Conservation (phyloP, 371 early-diverging fungal genomes). For the Parasitella parasitica region DNA sequence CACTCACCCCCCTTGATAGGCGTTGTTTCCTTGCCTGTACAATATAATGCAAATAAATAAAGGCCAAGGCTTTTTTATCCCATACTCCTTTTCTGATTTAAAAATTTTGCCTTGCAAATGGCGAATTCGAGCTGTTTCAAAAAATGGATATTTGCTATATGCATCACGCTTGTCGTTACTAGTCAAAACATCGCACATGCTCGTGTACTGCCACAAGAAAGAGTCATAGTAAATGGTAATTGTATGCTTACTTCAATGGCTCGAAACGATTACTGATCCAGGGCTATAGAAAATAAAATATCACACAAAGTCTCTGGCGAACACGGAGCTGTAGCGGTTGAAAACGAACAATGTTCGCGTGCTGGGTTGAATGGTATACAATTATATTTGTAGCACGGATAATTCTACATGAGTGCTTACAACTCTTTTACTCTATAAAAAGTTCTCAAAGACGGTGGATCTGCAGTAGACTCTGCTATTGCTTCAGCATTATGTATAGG, state of each 20-base stretch:
- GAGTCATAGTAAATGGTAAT: not conserved
- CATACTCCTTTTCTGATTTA: too few relatives aligned
- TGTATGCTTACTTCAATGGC: not conserved
- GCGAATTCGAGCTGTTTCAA: too few relatives aligned
- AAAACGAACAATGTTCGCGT: slow-evolving; percentile 77
- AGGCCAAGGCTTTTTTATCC: too few relatives aligned
- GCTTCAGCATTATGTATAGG: slow-evolving; percentile 93
- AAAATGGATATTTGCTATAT: not conserved
- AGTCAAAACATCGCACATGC: not conserved
- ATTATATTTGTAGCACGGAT: too few relatives aligned
- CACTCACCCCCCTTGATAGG: too few relatives aligned
- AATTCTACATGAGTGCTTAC: too few relatives aligned
- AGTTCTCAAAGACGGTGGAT: slow-evolving; percentile 89
- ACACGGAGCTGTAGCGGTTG: slow-evolving; percentile 83
- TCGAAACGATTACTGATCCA: not conserved
- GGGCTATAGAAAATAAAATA: not conserved
- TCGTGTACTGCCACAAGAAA: not conserved
- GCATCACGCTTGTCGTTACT: not conserved
- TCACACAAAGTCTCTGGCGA: not conserved
- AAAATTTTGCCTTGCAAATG: too few relatives aligned
- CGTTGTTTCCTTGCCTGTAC: too few relatives aligned
- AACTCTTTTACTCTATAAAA: too few relatives aligned
- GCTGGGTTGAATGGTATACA: slow-evolving; percentile 77
- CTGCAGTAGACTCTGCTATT: slow-evolving; percentile 95
- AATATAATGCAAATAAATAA: too few relatives aligned